phyloP scores from a whole-genome alignment of 768 basidiomycete genomes.

The Xerocomellus amylosporus region DNA sequence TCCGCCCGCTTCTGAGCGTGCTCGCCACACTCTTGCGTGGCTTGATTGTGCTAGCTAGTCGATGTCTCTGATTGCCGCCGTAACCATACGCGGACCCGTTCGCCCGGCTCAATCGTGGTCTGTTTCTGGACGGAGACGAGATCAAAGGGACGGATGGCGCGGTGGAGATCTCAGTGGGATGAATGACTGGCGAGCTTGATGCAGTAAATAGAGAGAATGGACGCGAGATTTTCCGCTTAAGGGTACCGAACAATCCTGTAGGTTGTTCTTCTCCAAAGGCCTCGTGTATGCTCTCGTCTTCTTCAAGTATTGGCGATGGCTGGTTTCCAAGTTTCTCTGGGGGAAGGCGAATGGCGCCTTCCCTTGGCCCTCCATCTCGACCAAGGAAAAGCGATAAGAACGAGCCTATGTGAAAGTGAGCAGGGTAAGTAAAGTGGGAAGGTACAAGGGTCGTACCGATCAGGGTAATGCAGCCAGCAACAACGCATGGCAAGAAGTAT shows the following conservation, averaged over 20 bases:
- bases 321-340: constrained; percentile 61
- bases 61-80: constrained; percentile 49
- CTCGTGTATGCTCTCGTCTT: constrained; percentile 51
- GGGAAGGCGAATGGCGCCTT: constrained; percentile 79
- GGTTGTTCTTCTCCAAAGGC: constrained; percentile 42
- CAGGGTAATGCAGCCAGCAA: constrained; percentile 76
- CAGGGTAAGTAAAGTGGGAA: not conserved
- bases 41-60: constrained; percentile 49
- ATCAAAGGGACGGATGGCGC: constrained; percentile 46
- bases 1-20: constrained; percentile 49
- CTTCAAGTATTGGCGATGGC: constrained; percentile 62
- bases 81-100: constrained; percentile 85
- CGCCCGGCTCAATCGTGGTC: constrained; percentile 51
- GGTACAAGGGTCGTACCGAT: constrained; percentile 44
- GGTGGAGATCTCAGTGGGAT: constrained; percentile 31
- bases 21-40: constrained; percentile 53
- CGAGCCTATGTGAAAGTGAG: constrained; percentile 53
- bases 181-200: constrained; percentile 45
- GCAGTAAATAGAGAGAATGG: constrained; percentile 61
- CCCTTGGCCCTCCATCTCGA: constrained; percentile 85
- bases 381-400: constrained; percentile 86
- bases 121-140: constrained; percentile 40
- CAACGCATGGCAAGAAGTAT: constrained; percentile 82
- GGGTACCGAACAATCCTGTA: constrained; percentile 36
- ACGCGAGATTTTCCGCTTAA: constrained; percentile 50